phyloP scores from a whole-genome alignment of 2,329 filamentous ascomycete genomes.

The Neospermospora avenae region DNA sequence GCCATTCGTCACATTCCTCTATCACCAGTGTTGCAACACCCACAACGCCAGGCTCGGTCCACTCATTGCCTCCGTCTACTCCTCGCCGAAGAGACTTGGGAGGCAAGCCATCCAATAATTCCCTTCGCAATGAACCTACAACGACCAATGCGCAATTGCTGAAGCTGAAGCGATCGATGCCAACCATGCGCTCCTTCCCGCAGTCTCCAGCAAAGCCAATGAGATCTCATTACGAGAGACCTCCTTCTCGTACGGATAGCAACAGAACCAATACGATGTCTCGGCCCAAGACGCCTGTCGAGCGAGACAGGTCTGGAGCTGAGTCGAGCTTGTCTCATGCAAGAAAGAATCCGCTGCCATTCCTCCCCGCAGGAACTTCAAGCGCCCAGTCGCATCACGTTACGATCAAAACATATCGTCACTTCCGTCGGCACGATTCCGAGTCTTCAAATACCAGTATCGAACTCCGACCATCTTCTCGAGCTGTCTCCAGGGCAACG shows the following conservation, averaged over 20 bases:
- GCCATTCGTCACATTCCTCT: constrained; percentile 68
- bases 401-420: constrained; percentile 65
- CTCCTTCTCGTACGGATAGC: constrained; percentile 55
- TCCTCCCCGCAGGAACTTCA: constrained; percentile 73
- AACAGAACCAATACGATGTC: constrained; percentile 48
- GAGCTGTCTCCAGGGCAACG: constrained; percentile 54
- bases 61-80: constrained; percentile 53
- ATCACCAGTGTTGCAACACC: constrained; percentile 61
- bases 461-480: constrained; percentile 55
- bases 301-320: constrained; percentile 45
- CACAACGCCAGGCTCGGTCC: constrained; percentile 53
- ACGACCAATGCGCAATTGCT: constrained; percentile 64
- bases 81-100: constrained; percentile 59
- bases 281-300: constrained; percentile 70
- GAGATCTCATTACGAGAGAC: constrained; percentile 51
- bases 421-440: constrained; percentile 78
- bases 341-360: constrained; percentile 65
- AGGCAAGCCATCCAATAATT: constrained; percentile 51
- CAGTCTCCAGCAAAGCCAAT: constrained; percentile 51
- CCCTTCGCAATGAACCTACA: constrained; percentile 56
- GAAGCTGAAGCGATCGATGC: constrained; percentile 63
- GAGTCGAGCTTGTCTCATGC: constrained; percentile 51
- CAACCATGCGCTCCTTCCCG: constrained; percentile 50
- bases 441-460: constrained; percentile 61
- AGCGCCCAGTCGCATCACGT: constrained; percentile 76